Evolutionary conservation across 2,329 filamentous ascomycete species (phyloP), one percentile per base, ranked within the genome.

Genomic region (Hymenoscyphus salicellus): DNA sequence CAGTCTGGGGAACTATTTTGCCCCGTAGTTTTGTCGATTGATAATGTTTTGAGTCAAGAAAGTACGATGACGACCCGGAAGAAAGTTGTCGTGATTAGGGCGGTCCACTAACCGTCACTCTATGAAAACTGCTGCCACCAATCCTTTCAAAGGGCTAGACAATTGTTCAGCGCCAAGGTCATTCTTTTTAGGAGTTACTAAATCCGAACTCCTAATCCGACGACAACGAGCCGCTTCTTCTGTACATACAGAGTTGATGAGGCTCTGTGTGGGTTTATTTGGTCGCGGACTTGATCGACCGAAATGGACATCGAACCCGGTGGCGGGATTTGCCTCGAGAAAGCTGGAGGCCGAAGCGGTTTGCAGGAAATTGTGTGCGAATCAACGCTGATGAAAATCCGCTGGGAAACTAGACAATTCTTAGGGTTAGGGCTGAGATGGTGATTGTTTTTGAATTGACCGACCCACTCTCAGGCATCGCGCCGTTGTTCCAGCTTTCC

Each of bases 141-240:
- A 52, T 52, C 3, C 20, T 16, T 38, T 38, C 36, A 38, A 38
- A 38, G 33, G 33, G 11, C 43, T 49, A 49, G 46, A 52, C 46
- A 52, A 14, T 28, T 11, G 3, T 14, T 52, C 36, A 23, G 46
- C 46, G 20, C 20, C 20, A 49, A 11, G 20, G 10, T 23, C 46
- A 14, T 23, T 49, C 20, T 14, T 23, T 52, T 26, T 26, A 23
- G 20, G 20, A 26, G 20, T 52, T 14, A 52, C 46, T 28, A 52
- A 23, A 26, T 52, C 46, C 46, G 46, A 52, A 52, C 46, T 52
- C 46, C 46, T 52, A 52, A 23, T 26, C 46, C 46, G 46, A 52
- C 46, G 46, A 52, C 20, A 52, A 52, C 26, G 46, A 52, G 23
- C 46, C 46, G 46, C 14, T 52, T 14, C 43, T 8, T 49, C 43